Base-by-base conservation (phyloP, 108 stramenopile genomes). In the Pseudonitzschia delicatissima region DNA sequence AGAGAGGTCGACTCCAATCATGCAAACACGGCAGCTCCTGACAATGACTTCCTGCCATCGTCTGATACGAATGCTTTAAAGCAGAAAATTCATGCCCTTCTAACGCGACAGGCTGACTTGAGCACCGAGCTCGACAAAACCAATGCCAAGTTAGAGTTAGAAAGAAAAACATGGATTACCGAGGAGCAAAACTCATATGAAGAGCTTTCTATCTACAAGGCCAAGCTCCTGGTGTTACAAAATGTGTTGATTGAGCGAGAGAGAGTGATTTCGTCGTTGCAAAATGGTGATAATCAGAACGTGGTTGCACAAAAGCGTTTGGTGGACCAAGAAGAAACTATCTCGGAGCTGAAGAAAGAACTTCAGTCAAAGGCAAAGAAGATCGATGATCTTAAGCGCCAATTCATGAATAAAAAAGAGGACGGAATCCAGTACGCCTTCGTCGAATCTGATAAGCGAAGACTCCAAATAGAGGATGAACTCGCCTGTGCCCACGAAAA, bases 281-380 rank as follows among this genome's bases (percentile, higher is more conserved):
- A 71, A 62, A 59, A 71, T 21, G 25, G 31, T 12, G 27, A 62
- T n/a, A 45, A 31, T 36, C 40, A 28, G 26, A 57, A 13, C 20
- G 20, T 20, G 47, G 2, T 32, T 1, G 58, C 47, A 40, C 47
- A 69, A 39, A 11, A 20, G 23, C 64, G 39, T 28, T n/a, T 63
- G 26, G 45, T 25, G 17, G 37, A 51, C 17, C 15, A 50, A 1
- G 5, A 45, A 25, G 40, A 77, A 23, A 51, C 32, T 36, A 77
- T 67, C 4, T 25, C n/a, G 1, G 6, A 57, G 40, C 59, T 62
- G 45, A 37, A 57, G 31, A 12, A 55, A 48, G 65, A 77, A 27
- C 33, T 63, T n/a, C 27, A 45, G 0, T 8, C 5, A 0, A 61
- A 57, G 20, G 64, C 61, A 8, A 23, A 34, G 17, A 45, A 45